Base-by-base conservation (phyloP, 2,329 filamentous ascomycete genomes). In the Arthrobotrys entomopaga region DNA sequence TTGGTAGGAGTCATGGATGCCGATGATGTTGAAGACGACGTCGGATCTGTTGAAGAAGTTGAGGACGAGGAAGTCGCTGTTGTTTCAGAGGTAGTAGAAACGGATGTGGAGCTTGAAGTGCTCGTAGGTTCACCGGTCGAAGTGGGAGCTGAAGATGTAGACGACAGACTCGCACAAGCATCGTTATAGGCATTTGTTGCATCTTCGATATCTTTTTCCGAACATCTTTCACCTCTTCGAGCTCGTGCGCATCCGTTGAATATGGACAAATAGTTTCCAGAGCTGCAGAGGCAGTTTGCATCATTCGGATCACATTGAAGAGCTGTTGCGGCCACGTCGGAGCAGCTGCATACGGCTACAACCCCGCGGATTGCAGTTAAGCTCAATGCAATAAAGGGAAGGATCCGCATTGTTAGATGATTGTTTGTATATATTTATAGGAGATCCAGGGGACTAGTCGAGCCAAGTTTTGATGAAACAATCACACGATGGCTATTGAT, bases 321-420 rank as follows among this genome's bases (percentile, higher is more conserved):
- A 2, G 57, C 19, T 34, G 53, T 10, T 7, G 70, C 63, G 15
- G 63, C 70, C 13, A 66, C 64, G 7, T 64, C 34, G 15, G 57
- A 52, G 26, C 70, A 74, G 11, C 58, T 52, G 49, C 70, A 74
- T 11, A 50, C 63, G 7, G 70, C 70, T 58, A 63, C 43, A 42
- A 66, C 63, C n/a, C 57, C 63, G 29, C 38, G 49, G 19, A 74
- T 29, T 40, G 43, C 43, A 4, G 63, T 54, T 19, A 74, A 46
- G 26, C 49, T 11, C 38, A 74, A 43, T 11, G 63, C 57, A 49
- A 74, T n/a, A 46, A 58, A 57, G 38, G 50, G 63, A 54, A 64
- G 26, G 29, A 74, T 63, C 63, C 70, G 70, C 70, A 74, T 74
- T 22, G 50, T 67, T 70, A 40, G 56, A 20, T n/a, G 19, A n/a